Evolutionary conservation across 345 rosid genomes (phyloP).

Genomic region (Aurinia saxatilis): DNA sequence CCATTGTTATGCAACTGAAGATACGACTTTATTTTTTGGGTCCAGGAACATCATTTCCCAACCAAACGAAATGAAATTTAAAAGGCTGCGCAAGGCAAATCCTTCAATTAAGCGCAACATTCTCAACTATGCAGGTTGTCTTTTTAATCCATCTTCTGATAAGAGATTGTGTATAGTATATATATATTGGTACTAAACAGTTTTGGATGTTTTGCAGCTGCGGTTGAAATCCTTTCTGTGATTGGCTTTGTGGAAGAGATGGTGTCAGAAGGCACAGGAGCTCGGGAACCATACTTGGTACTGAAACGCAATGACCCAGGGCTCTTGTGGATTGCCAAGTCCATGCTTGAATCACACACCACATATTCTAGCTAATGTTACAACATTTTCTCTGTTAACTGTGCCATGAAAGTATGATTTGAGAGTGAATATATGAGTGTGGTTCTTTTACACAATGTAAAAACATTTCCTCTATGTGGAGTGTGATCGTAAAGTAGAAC

Average conservation of each 20-base stretch:
- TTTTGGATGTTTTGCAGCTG: constrained; percentile 42
- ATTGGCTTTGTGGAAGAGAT: constrained; percentile 75
- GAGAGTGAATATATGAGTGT: background rate
- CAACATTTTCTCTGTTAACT: background rate
- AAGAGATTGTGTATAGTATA: background rate
- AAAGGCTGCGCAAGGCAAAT: constrained; percentile 80
- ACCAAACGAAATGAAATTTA: constrained; percentile 67
- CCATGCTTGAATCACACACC: constrained; percentile 54
- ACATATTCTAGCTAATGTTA: constrained; percentile 29
- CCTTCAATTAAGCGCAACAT: constrained; percentile 60
- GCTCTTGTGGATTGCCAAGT: constrained; percentile 86
- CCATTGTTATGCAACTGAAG: background rate
- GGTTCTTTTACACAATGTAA: background rate
- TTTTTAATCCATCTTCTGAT: background rate
- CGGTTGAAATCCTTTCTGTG: constrained; percentile 63
- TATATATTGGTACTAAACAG: background rate
- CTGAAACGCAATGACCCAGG: constrained; percentile 89
- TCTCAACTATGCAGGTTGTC: constrained; percentile 54
- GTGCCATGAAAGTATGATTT: constrained; percentile 1
- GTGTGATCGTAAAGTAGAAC: background rate
- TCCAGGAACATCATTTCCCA: constrained; percentile 75
- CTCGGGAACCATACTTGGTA: constrained; percentile 54
- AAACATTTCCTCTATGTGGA: background rate
- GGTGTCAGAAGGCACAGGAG: constrained; percentile 42
- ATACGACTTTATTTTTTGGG: background rate